Evolutionary conservation across 2,329 filamentous ascomycete genomes (phyloP).

Genomic region (Elsinoe necatrix): DNA sequence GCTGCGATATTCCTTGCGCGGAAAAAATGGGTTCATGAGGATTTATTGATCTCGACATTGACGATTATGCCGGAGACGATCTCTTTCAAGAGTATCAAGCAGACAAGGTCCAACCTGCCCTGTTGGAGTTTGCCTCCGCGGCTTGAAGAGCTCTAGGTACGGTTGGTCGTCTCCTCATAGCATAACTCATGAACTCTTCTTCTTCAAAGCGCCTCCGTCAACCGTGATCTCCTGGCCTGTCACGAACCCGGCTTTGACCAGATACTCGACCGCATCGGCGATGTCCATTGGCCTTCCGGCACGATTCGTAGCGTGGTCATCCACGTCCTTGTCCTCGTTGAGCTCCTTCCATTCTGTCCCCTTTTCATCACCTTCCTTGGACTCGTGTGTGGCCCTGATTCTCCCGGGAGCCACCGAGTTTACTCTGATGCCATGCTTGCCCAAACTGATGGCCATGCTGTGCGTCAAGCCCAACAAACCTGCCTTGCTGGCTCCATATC

Average conservation of each 20-base stretch:
- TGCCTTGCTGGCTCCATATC: slow-evolving; percentile 42
- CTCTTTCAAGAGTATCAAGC: too few species aligned
- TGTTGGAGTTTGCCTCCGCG: too few species aligned
- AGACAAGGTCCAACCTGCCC: too few species aligned
- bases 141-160: too few species aligned
- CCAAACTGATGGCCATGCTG: slow-evolving; percentile 40
- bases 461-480: slow-evolving; percentile 42
- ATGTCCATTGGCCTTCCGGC: slow-evolving; percentile 43
- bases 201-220: slow-evolving; percentile 30
- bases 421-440: slow-evolving; percentile 34
- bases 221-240: slow-evolving; percentile 39
- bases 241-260: slow-evolving; percentile 34
- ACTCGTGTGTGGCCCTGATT: slow-evolving; percentile 41
- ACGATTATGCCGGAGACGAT: too few species aligned
- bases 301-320: slow-evolving; percentile 42
- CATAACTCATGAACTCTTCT: not conserved
- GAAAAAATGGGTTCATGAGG: too few species aligned
- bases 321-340: slow-evolving; percentile 34
- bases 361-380: slow-evolving; percentile 34
- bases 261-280: slow-evolving; percentile 33
- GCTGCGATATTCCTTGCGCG: too few species aligned
- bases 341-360: slow-evolving; percentile 35
- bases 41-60: too few species aligned
- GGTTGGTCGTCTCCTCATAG: too few species aligned
- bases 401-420: slow-evolving; percentile 44